Base-by-base conservation (phyloP, 2,329 filamentous ascomycete genomes). In the Pestalotiopsis sp. region DNA sequence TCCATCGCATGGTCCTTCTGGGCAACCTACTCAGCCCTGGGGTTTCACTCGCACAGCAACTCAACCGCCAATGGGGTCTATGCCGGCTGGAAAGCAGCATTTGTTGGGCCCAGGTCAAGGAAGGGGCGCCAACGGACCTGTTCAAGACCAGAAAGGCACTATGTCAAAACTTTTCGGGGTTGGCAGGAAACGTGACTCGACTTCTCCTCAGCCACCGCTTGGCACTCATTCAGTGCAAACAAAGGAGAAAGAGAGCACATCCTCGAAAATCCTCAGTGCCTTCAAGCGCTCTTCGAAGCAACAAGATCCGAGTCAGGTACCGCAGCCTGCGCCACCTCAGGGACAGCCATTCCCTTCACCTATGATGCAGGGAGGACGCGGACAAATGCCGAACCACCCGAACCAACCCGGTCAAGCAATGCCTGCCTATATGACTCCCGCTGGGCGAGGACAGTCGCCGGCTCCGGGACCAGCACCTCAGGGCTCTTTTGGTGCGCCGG, bases 271-370 rank as follows among this genome's bases (percentile, higher is more conserved):
- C 13, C 68, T 78, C 3, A 70, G 73, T 20, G 76, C 76, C 3
- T 76, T 79, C 56, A 78, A 76, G 63, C 73, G 77, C 38, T 71
- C 45, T 52, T 52, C 71, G 3, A 78, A 75, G 62, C 72, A 73
- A 41, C 67, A 69, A 3, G 71, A 75, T 62, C 69, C 72, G 23
- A 41, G 25, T 41, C 27, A 68, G 20, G 3, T n/a, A 12, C 65
- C 27, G 31, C 66, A 67, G 58, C 65, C 39, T 27, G 31, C 3
- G 11, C 57, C 67, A 31, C 63, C 68, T 1, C 67, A 70, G 17
- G 66, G 67, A 14, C 68, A 70, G 45, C 72, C 71, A 12, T 63
- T 61, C 1, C 67, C 70, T 66, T 69, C 70, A n/a, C 60, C 60
- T 5, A 57, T 66, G 61, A 20, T 68, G 23, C 70, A 69, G 6